Conservation (phyloP, 2,329 filamentous ascomycete species). For the Taxawa tesnikishii region DNA sequence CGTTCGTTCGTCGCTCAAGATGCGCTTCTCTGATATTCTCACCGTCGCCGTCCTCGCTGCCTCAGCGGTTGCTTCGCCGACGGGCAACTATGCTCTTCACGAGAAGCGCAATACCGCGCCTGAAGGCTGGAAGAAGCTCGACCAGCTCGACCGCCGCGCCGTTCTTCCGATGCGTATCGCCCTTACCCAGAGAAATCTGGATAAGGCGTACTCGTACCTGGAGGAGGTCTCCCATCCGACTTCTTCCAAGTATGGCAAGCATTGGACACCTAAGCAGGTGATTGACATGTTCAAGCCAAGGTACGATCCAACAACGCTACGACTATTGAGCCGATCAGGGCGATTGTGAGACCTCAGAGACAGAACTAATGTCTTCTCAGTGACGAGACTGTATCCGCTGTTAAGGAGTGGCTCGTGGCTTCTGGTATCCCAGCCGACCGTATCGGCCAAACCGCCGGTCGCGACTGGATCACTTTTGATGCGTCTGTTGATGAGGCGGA, state of each 20-base stretch:
- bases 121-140: slow-evolving; percentile 15
- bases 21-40: slow-evolving; percentile 12
- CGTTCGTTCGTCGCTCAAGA: slow-evolving; percentile 1
- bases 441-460: slow-evolving; percentile 37
- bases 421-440: slow-evolving; percentile 38
- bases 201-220: slow-evolving; percentile 18
- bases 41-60: slow-evolving; percentile 9
- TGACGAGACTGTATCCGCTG: slow-evolving; percentile 33
- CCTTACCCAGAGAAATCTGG: slow-evolving; percentile 21
- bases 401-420: slow-evolving; percentile 41
- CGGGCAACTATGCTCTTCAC: slow-evolving; percentile 15
- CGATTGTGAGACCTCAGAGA: too few relatives aligned
- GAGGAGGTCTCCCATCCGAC: slow-evolving; percentile 28
- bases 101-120: slow-evolving; percentile 17
- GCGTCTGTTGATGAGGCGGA: slow-evolving; percentile 43
- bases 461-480: slow-evolving; percentile 43
- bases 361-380: too few relatives aligned
- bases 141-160: slow-evolving; percentile 14
- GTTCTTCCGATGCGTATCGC: slow-evolving; percentile 21
- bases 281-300: slow-evolving; percentile 30
- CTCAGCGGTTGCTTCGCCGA: slow-evolving; percentile 12
- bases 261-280: slow-evolving; percentile 30
- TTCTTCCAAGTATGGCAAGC: slow-evolving; percentile 28
- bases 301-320: too few relatives aligned
- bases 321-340: too few relatives aligned